Base-by-base conservation (phyloP, 257 asterid genomes). In the Solanum virginianum region DNA sequence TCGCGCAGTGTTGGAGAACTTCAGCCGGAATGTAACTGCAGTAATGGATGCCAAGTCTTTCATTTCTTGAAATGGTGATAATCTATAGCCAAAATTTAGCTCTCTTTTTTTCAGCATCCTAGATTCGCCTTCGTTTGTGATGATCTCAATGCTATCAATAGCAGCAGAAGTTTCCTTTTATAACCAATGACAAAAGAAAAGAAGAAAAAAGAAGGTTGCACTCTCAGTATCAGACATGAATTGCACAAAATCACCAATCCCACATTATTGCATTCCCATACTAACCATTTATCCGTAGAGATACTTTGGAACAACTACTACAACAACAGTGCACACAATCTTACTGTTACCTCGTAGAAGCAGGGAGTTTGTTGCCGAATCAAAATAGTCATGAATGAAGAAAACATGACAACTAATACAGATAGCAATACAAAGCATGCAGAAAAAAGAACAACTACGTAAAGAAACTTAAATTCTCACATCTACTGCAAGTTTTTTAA, bases 31-130 rank as follows among this genome's bases (percentile, higher is more conserved):
- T 11, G 91, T 88, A 85, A 88, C 91, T 62, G 91, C 88, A 59
- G 87, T 85, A 29, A 91, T 85, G 88, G 89, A 91, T 65, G 91
- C 94, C 39, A 87, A 87, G 82, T 85, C 83, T 15, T 87, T 83
- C 92, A 90, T 89, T 49, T 69, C 85, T 88, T 87, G 92, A 89
- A 89, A 91, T 6, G 91, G 82, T 0, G 91, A 90, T 32, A 54
- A 85, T 18, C 91, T 88, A 43, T 91, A 88, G 39, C 88, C 87
- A 22, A 88, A 90, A 45, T 39, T 43, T 59, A 91, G 87, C 12
- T 89, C 87, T 10, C 71, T 63, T 83, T 75, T 83, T 54, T 66
- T 69, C 32, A 88, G 39, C 75, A 82, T 83, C 84, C 18, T 84
- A 14, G 11, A 53, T 86, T 88, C 82, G 3, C 91, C 91, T 26